A percentile compares a stretch with the other conserved stretches of the same genome.
These are phyloP conservation scores for Botryobasidium botryosum DNA, from an alignment of 768 basidiomycete species.

Conservation along the genomic window DNA sequence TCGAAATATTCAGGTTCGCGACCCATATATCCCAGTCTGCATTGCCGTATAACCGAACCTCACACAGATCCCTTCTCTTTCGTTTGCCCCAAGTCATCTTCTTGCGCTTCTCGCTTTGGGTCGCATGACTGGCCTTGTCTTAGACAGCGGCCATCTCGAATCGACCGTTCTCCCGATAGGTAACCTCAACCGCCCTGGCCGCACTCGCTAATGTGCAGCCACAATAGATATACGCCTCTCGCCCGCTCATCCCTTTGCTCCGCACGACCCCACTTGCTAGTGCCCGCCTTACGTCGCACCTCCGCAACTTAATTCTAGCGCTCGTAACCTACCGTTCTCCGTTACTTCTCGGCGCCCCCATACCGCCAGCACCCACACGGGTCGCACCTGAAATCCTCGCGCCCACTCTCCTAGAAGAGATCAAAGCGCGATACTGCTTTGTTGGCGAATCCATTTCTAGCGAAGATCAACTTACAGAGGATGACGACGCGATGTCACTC, in stretches of 20 bases:
- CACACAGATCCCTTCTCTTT: conserved; percentile 74
- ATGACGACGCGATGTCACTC: conserved; percentile 12
- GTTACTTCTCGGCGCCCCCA: conserved; percentile 46
- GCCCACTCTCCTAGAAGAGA: conserved; percentile 68
- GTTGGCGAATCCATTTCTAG: conserved; percentile 43
- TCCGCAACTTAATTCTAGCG: conserved; percentile 63
- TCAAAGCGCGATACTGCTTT: conserved; percentile 81
- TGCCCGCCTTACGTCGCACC: conserved; percentile 56
- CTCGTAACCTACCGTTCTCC: conserved; percentile 80
- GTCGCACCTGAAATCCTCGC: conserved; percentile 70
- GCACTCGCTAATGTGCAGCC: not conserved
- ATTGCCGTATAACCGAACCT: not conserved
- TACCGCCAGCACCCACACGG: conserved; percentile 42
- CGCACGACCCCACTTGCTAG: conserved; percentile 81
- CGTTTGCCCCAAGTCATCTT: conserved; percentile 79
- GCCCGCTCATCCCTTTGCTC: conserved; percentile 71
- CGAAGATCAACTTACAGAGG: not conserved
- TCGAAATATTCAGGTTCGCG: conserved; percentile 77
- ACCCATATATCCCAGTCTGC: conserved; percentile 10
- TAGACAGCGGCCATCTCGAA: conserved; percentile 88
- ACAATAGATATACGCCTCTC: conserved; percentile 67
- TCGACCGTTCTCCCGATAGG: conserved; percentile 75
- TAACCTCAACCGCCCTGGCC: conserved; percentile 2
- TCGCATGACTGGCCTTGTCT: conserved; percentile 78
- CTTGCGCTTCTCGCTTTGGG: conserved; percentile 75